Percentiles rank a stretch among this genome's conserved stretches.
Conservation (phyloP, 2,329 filamentous ascomycete species). For the Paraphoma chrysanthemicola region DNA sequence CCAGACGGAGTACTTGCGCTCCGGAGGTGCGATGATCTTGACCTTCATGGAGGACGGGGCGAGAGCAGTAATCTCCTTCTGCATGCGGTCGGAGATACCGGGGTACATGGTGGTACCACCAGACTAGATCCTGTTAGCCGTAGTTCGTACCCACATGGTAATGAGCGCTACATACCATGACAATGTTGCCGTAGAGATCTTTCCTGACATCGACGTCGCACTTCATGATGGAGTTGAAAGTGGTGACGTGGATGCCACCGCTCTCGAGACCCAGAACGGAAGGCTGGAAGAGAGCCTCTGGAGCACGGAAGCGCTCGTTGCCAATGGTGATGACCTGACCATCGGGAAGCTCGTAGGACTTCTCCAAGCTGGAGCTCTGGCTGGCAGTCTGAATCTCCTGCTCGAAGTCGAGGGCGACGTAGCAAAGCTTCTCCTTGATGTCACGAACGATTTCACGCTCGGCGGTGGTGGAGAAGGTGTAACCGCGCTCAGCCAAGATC, state of each 20-base stretch:
- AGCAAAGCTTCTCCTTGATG: conserved; percentile 99
- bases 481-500: conserved; percentile 98
- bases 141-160: conserved; percentile 2
- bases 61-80: conserved; percentile 99
- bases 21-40: conserved; percentile 99
- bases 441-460: conserved; percentile 99
- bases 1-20: conserved; percentile 99
- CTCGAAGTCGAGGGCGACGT: conserved; percentile 99
- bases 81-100: conserved; percentile 99
- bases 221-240: conserved; percentile 99
- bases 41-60: conserved; percentile 99
- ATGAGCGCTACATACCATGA: conserved; percentile 79
- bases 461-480: conserved; percentile 99
- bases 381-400: conserved; percentile 99
- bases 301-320: conserved; percentile 99
- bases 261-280: conserved; percentile 97
- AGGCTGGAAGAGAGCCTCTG: conserved; percentile 99
- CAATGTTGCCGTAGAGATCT: conserved; percentile 99
- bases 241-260: conserved; percentile 99
- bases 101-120: conserved; percentile 99
- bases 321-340: conserved; percentile 99
- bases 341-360: conserved; percentile 99
- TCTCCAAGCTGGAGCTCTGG: conserved; percentile 98
- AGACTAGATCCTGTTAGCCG: conserved; percentile 69
- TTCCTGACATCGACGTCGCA: conserved; percentile 99